Base-by-base conservation (phyloP, 768 basidiomycete species). In the Imleria badia region DNA sequence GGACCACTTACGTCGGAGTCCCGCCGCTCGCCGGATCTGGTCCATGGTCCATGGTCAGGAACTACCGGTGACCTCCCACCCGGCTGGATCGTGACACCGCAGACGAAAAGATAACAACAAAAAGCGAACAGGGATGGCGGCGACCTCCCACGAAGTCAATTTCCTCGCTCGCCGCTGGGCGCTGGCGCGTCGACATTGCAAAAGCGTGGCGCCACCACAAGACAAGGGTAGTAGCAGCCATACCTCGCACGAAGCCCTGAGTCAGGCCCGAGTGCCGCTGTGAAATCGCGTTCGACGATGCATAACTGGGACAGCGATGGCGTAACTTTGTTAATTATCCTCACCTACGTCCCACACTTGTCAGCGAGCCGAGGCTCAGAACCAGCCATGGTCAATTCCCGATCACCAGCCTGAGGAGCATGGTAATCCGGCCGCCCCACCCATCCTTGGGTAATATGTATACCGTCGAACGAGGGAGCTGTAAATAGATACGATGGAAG, bases 401-500 rank as follows among this genome's bases (percentile, higher is more conserved):
- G 35, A 36, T n/a, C 35, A 15, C 35, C 35, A 17, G n/a, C 8
- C 17, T 36, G 35, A 36, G 35, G 35, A 9, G 9, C 17, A 26
- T 45, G 14, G 45, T 31, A 30, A 31, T 30, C 6, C 48, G 54
- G 48, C 48, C 52, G 52, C 44, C 49, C 15, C 23, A 15, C 7
- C 19, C 22, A 26, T 33, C 15, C 15, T 36, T 17, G 12, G n/a
- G n/a, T n/a, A n/a, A n/a, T n/a, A n/a, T n/a, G 34, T 20, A 23
- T 17, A 30, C 42, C 31, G 17, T 31, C 19, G 9, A 47, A 39
- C 42, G 22, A 23, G n/a, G 26, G 6, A n/a, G 9, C 31, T 22
- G 30, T 23, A 56, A 56, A 52, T 56, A 52, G 39, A 23, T n/a
- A n/a, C 22, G 11, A 34, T 31, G 48, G 48, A 45, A 49, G 15